These are phyloP conservation scores for Petunia axillaris DNA, from an alignment of 257 asterid species.

Conservation along the genomic window DNA sequence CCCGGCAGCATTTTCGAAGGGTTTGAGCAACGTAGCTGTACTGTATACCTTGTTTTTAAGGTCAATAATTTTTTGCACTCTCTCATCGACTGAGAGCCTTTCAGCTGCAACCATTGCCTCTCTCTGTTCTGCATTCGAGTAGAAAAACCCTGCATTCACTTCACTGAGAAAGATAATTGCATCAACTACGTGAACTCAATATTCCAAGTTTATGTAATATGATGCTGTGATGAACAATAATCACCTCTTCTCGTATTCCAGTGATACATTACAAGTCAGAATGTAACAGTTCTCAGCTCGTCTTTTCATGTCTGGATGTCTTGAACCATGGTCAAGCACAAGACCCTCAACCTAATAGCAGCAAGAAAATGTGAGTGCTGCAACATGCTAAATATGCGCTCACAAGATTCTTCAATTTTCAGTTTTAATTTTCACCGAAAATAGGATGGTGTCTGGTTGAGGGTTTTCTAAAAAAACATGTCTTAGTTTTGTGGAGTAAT, in stretches of 20 bases:
- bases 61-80: conserved; percentile 89
- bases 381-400: background rate
- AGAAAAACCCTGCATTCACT: conserved; percentile 95
- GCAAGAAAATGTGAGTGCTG: conserved; percentile 24
- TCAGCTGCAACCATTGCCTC: conserved; percentile 99
- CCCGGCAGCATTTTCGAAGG: too few relatives aligned
- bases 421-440: background rate
- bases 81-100: conserved; percentile 94
- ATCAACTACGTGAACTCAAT: conserved; percentile 26
- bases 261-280: conserved; percentile 82
- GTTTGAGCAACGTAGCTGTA: background rate
- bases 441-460: background rate
- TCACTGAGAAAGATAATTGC: conserved; percentile 62
- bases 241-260: conserved; percentile 99
- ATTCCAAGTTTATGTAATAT: background rate
- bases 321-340: conserved; percentile 99
- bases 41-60: conserved; percentile 75
- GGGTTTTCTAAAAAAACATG: background rate
- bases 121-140: conserved; percentile 95
- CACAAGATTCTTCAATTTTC: background rate
- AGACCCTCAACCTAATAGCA: conserved; percentile 89
- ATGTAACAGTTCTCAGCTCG: conserved; percentile 94
- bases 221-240: conserved; percentile 11
- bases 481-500: background rate
- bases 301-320: conserved; percentile 99